Base-by-base conservation (phyloP, 1,139 yeast genomes). In the Suhomyces panamericanus region DNA sequence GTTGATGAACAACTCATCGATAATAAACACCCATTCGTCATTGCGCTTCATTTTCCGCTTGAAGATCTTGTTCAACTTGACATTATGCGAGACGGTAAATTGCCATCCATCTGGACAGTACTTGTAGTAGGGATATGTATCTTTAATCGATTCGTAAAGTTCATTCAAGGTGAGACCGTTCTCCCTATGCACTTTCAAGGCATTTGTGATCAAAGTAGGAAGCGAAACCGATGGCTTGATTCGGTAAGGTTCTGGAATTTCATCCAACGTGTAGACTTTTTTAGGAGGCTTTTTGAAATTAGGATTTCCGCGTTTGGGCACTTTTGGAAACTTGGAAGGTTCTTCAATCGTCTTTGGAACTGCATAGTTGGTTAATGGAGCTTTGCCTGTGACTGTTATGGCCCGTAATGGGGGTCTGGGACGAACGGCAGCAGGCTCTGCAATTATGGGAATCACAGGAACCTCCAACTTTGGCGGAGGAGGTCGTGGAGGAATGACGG, bases 91-190 rank as follows among this genome's bases (percentile, higher is more conserved):
- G 13, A 93, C 95, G 1, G 95, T 81, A 59, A 88, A 85, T 67
- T 93, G 99, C 99, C 99, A 93, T 2, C 98, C 98, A 63, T 90
- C 96, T 1, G 95, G 90, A 59, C 97, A 90, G 66, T 88, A 93
- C 59, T 85, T 80, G 66, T 88, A 93, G 65, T 87, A 93, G 1
- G 98, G 99, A 63, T 87, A 91, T 10, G 86, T 67, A 34, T 88
- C 96, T 60, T 87, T 87, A 42, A 93, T 88, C 1, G 90, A 88
- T 44, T 86, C 87, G 62, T 88, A 85, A 37, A 93, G 88, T 53
- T 90, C 97, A 11, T 88, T 81, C 39, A 93, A 68, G 0, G 96
- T 85, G 78, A 89, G 79, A 14, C 96, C 96, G 4, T 80, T 77
- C 1, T 81, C 78, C 1, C 84, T 78, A 52, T 77, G 77, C 29